Percentiles rank a stretch among this genome's conserved stretches.
Evolutionary conservation across 257 asterid genomes (phyloP).

Genomic region (Cynanchum wilfordii): DNA sequence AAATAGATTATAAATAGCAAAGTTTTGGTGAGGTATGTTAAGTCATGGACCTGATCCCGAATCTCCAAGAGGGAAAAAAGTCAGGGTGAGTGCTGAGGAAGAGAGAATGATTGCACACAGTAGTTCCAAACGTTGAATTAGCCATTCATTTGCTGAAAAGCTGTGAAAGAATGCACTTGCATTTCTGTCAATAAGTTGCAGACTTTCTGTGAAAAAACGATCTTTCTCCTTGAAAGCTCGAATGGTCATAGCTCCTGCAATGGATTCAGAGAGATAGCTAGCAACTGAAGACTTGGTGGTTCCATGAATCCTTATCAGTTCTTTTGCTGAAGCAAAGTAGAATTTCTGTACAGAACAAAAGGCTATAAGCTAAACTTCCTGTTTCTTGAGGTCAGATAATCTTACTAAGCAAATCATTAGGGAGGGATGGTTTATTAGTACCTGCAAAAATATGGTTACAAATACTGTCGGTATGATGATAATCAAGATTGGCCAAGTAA

Average conservation of each 20-base stretch:
- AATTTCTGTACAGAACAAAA: conserved; percentile 17
- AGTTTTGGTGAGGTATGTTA: neutral
- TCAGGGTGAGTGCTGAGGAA: conserved; percentile 33
- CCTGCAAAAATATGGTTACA: conserved; percentile 28
- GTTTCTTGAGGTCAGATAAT: neutral
- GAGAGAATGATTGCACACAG: conserved; percentile 34
- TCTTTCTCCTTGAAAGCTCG: conserved; percentile 38
- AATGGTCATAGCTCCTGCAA: conserved; percentile 36
- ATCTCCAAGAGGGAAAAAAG: conserved; percentile 21
- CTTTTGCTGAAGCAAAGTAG: conserved; percentile 33
- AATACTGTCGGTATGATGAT: conserved; percentile 24
- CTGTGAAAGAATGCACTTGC: conserved; percentile 28
- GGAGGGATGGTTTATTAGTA: neutral
- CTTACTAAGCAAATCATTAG: neutral
- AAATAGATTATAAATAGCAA: neutral
- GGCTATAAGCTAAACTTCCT: too few species aligned
- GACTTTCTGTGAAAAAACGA: conserved; percentile 23
- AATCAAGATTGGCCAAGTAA: conserved; percentile 33
- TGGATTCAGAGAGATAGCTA: conserved; percentile 35
- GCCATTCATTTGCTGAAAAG: conserved; percentile 39
- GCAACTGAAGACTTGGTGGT: conserved; percentile 33
- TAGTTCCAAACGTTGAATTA: conserved; percentile 30
- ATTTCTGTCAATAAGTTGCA: conserved; percentile 28
- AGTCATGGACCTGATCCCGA: conserved; percentile 27
- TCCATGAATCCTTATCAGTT: conserved; percentile 36